These are phyloP conservation scores for Hypoxylon rickii DNA, from an alignment of 495 filamentous ascomycete genomes.

Conservation along the genomic window DNA sequence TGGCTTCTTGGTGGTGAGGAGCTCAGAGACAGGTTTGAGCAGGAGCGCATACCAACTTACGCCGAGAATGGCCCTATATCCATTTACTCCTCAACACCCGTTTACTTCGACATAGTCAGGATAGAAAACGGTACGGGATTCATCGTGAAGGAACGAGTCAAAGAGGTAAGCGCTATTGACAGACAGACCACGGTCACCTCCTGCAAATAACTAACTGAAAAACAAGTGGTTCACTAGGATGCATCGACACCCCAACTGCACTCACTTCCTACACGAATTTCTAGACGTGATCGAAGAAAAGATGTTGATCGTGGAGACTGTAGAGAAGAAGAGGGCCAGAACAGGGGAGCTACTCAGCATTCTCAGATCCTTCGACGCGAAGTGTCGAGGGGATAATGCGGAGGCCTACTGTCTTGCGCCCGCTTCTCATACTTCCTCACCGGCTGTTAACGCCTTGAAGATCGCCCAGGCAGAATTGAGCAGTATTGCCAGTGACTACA, in stretches of 20 bases:
- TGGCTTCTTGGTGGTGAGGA: slow-evolving; percentile 41
- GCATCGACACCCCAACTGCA: background rate
- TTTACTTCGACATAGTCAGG: slow-evolving; percentile 4
- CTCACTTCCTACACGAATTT: slow-evolving; percentile 5
- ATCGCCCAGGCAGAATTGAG: slow-evolving; percentile 1
- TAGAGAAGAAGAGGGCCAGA: background rate
- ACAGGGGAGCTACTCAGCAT: background rate
- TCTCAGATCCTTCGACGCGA: background rate
- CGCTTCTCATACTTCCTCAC: background rate
- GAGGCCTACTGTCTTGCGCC: slow-evolving; percentile 2
- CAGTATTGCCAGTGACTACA: background rate
- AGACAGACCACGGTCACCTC: background rate
- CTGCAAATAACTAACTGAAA: background rate
- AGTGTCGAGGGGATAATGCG: background rate
- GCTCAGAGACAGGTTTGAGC: background rate
- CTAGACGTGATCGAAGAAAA: slow-evolving; percentile 3
- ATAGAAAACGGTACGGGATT: background rate
- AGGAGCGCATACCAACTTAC: background rate
- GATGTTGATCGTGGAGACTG: slow-evolving; percentile 7
- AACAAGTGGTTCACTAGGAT: slow-evolving; percentile 3
- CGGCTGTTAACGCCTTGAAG: background rate
- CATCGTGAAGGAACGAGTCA: slow-evolving; percentile 6
- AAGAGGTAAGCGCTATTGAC: background rate
- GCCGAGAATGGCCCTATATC: no score
- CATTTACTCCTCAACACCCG: background rate